A percentile compares a stretch with the other conserved stretches of the same genome.
These are phyloP conservation scores for Albugo candida DNA, from an alignment of 352 stramenopile species.

Conservation along the genomic window DNA sequence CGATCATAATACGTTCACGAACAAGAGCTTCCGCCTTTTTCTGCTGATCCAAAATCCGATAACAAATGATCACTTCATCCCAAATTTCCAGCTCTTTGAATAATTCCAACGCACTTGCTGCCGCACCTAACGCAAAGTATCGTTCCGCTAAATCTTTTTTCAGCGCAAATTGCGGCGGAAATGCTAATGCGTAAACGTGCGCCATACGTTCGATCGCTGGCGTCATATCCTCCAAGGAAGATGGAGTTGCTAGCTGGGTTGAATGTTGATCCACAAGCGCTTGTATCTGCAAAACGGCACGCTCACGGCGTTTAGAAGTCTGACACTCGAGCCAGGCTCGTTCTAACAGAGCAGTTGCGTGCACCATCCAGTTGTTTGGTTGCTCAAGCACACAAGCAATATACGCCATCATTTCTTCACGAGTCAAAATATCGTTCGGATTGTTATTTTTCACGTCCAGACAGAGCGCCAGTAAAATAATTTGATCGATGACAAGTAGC, in stretches of 20 bases:
- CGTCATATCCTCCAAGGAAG: conserved; percentile 75
- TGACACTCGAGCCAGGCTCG: conserved; percentile 89
- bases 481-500: conserved; percentile 60
- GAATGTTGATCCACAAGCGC: conserved; percentile 91
- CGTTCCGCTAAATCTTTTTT: conserved; percentile 85
- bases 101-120: conserved; percentile 80
- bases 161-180: conserved; percentile 85
- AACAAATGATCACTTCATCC: conserved; percentile 93
- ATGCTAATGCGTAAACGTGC: conserved; percentile 85
- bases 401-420: conserved; percentile 91
- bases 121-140: conserved; percentile 81
- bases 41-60: conserved; percentile 81
- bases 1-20: conserved; percentile 59
- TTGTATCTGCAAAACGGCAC: conserved; percentile 93
- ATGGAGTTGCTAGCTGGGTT: conserved; percentile 82
- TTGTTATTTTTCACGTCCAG: conserved; percentile 94
- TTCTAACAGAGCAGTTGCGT: conserved; percentile 86
- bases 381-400: conserved; percentile 84
- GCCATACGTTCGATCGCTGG: conserved; percentile 77
- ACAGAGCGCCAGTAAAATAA: conserved; percentile 88
- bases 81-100: conserved; percentile 91
- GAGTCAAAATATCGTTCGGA: conserved; percentile 85
- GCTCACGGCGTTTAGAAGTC: conserved; percentile 80
- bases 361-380: conserved; percentile 93
- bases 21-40: conserved; percentile 82